Percentiles rank a stretch among this genome's conserved stretches.
phyloP scores from a whole-genome alignment of 2,329 filamentous ascomycete genomes.

The Aureobasidium zeae region DNA sequence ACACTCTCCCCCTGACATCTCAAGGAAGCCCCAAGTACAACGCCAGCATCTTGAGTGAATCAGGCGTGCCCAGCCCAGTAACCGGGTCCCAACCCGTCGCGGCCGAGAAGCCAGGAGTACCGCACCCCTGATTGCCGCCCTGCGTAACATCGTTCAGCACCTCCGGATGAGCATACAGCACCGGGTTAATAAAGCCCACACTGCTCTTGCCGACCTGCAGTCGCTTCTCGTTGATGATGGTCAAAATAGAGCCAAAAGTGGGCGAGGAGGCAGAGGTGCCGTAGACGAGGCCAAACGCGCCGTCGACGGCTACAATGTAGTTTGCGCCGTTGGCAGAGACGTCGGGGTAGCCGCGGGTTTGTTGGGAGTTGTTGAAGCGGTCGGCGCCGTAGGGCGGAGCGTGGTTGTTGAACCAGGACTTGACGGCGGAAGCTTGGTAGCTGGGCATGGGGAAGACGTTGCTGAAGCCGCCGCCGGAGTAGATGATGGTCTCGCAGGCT shows the following conservation, averaged over 20 bases:
- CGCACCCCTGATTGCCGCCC: conserved; percentile 34
- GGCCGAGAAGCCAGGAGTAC: conserved; percentile 26
- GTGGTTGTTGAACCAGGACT: conserved; percentile 33
- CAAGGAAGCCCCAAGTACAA: conserved; percentile 24
- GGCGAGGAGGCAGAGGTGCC: conserved; percentile 46
- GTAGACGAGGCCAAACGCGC: conserved; percentile 35
- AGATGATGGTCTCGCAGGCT: conserved; percentile 41
- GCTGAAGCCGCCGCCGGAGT: conserved; percentile 41
- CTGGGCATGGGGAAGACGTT: conserved; percentile 40
- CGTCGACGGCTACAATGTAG: conserved; percentile 34
- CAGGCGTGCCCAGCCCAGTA: conserved; percentile 26
- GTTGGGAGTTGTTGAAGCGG: conserved; percentile 40
- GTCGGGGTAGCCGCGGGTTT: conserved; percentile 42
- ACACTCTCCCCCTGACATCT: neutral
- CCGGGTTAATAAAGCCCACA: conserved; percentile 36
- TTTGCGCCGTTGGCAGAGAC: conserved; percentile 22
- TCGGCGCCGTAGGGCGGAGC: conserved; percentile 36
- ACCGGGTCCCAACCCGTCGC: conserved; percentile 30
- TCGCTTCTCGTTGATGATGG: conserved; percentile 37
- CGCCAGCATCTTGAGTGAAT: conserved; percentile 25
- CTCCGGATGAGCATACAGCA: conserved; percentile 36
- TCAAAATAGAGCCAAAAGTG: conserved; percentile 41
- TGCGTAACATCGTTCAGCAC: conserved; percentile 33
- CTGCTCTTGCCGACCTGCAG: conserved; percentile 29
- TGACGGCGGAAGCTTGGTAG: conserved; percentile 39